A percentile compares a stretch with the other conserved stretches of the same genome.
phyloP scores from a whole-genome alignment of 2,329 filamentous ascomycete genomes.

The Penicillium sclerotiorum region DNA sequence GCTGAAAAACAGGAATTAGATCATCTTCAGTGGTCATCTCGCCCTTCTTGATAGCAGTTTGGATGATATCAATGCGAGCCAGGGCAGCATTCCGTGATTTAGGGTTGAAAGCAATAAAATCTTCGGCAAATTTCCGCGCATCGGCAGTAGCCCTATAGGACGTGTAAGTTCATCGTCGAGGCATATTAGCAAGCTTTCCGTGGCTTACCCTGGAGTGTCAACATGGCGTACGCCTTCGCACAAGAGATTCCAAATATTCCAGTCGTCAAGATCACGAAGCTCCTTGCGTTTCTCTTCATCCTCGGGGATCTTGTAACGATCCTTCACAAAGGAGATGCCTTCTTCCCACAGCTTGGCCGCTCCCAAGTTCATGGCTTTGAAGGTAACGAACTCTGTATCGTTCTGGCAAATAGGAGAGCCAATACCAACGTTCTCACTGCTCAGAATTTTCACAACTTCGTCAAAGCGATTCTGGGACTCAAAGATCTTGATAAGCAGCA shows the following conservation, averaged over 20 bases:
- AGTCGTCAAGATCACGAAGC: slow-evolving; percentile 47
- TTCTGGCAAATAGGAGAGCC: slow-evolving; percentile 46
- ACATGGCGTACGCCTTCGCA: slow-evolving; percentile 37
- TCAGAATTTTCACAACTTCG: slow-evolving; percentile 47
- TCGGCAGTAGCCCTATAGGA: slow-evolving; percentile 33
- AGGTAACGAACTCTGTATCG: slow-evolving; percentile 45
- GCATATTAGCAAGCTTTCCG: neutral
- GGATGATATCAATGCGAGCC: slow-evolving; percentile 37
- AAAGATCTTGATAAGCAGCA: slow-evolving; percentile 48
- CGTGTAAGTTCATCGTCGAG: slow-evolving; percentile 5
- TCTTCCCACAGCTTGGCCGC: slow-evolving; percentile 43
- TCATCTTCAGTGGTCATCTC: slow-evolving; percentile 29
- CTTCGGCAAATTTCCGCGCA: slow-evolving; percentile 36
- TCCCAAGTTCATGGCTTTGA: slow-evolving; percentile 43
- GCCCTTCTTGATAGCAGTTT: slow-evolving; percentile 29
- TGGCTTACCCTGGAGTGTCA: slow-evolving; percentile 37
- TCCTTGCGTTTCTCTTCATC: slow-evolving; percentile 31
- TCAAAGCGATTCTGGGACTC: slow-evolving; percentile 42
- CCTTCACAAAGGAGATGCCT: slow-evolving; percentile 38
- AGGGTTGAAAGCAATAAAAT: slow-evolving; percentile 36
- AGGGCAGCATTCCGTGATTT: slow-evolving; percentile 48
- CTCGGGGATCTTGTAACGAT: slow-evolving; percentile 39
- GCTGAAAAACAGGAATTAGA: slow-evolving; percentile 40
- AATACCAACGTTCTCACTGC: slow-evolving; percentile 45
- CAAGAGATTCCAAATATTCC: slow-evolving; percentile 50